These are phyloP conservation scores for Erysimum cheiri DNA, from an alignment of 441 rosid species.

Conservation along the genomic window DNA sequence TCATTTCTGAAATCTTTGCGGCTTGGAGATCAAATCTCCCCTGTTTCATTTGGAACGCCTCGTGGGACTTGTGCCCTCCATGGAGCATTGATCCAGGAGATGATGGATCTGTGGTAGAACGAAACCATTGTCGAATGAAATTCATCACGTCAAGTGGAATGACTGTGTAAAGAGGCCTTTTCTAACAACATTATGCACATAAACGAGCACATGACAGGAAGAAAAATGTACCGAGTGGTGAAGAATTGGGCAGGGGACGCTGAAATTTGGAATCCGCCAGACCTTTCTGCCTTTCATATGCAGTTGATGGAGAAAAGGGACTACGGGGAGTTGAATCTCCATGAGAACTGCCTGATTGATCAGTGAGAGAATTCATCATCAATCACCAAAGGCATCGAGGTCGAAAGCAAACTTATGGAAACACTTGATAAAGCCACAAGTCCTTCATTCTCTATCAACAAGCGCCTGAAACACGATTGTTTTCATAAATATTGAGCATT, in stretches of 20 bases:
- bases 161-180: conserved; percentile 5
- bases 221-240: conserved; percentile 49
- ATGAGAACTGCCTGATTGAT: conserved; percentile 48
- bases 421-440: conserved; percentile 38
- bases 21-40: conserved; percentile 77
- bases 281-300: conserved; percentile 55
- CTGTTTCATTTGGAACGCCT: conserved; percentile 75
- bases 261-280: conserved; percentile 53
- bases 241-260: conserved; percentile 44
- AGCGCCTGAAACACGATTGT: conserved; percentile 36
- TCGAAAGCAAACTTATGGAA: conserved; percentile 41
- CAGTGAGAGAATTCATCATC: conserved; percentile 53
- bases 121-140: conserved; percentile 7
- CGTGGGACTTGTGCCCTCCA: conserved; percentile 74
- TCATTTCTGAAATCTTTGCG: conserved; percentile 77
- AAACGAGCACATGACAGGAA: neutral
- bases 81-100: conserved; percentile 52
- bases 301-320: conserved; percentile 47
- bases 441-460: conserved; percentile 46
- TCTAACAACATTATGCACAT: neutral
- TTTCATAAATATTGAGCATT: conserved; percentile 11
- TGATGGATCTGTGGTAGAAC: conserved; percentile 51
- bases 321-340: conserved; percentile 46
- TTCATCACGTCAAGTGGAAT: conserved; percentile 2
- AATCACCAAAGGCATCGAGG: conserved; percentile 39